Percentiles rank a stretch among this genome's conserved stretches.
Conservation (phyloP, 2,329 filamentous ascomycete species). For the Akanthomyces lecanii region DNA sequence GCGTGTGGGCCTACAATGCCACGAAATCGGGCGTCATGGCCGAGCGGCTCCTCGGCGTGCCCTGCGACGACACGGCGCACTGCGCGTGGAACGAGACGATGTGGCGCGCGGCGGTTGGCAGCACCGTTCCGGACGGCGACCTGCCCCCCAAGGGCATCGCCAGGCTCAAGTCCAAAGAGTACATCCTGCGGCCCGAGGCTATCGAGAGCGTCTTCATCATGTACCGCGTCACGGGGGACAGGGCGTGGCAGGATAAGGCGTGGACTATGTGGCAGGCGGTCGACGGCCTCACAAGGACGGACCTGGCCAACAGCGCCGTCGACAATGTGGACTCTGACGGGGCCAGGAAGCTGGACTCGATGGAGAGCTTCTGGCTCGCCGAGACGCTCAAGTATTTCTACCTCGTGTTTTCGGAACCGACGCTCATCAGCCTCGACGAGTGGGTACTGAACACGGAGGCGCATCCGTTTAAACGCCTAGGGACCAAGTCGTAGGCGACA, state of each 20-base stretch:
- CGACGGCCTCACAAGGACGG: constrained; percentile 42
- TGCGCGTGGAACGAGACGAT: constrained; percentile 33
- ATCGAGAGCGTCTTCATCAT: constrained; percentile 51
- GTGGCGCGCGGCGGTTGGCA: constrained; percentile 23
- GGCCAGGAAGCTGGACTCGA: constrained; percentile 48
- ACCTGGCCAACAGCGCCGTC: constrained; percentile 47
- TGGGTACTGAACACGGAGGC: constrained; percentile 60
- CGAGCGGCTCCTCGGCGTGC: constrained; percentile 42
- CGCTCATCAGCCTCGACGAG: constrained; percentile 61
- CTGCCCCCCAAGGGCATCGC: constrained; percentile 53
- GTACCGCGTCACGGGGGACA: constrained; percentile 47
- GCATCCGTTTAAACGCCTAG: constrained; percentile 38
- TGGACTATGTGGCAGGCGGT: constrained; percentile 53
- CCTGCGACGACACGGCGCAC: constrained; percentile 29
- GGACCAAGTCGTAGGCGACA: neutral
- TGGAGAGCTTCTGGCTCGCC: constrained; percentile 69
- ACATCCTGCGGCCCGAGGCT: constrained; percentile 50
- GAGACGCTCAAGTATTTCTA: constrained; percentile 77
- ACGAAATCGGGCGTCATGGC: constrained; percentile 54
- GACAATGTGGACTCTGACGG: constrained; percentile 31
- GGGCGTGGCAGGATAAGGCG: constrained; percentile 44
- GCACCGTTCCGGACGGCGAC: constrained; percentile 26
- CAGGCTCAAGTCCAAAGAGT: constrained; percentile 50
- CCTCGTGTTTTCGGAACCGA: constrained; percentile 63
- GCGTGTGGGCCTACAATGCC: constrained; percentile 52